Evolutionary conservation across 2,329 filamentous ascomycete species (phyloP), one percentile per base, ranked within the genome.

Genomic region (Anisogramma anomala): DNA sequence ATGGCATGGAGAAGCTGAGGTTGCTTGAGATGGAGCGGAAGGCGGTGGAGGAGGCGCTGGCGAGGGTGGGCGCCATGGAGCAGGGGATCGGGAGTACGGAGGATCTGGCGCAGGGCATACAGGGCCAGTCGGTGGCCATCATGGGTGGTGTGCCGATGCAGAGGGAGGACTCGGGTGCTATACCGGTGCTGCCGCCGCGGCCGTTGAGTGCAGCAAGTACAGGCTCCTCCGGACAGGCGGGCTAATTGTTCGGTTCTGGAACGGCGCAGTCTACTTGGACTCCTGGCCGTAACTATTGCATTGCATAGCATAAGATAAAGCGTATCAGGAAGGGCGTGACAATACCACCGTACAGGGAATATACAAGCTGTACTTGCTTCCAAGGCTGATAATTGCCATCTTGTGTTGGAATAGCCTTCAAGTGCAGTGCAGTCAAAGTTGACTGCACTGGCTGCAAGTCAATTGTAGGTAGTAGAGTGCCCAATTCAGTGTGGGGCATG

Each of bases 1-100:
- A 81, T 45, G 61, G 66, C 0, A 66, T 69, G 11, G 75, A 79
- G 60, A 79, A 79, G 63, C 62, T 67, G 50, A 62, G 76, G 27
- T 53, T 74, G 38, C 61, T 58, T 33, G 69, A 74, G 49, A 51
- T 72, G 34, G 68, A 73, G 53, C 55, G 61, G 18, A 65, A 66
- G 55, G 60, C 63, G 11, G 58, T 61, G 30, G 58, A 64, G 19
- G 59, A 62, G 36, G 56, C 62, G 30, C 56, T 62, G 51, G 55
- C 46, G 48, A 25, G 39, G 19, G 35, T 45, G 30, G 39, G 41
- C 10, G 22, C 28, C 20, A 27, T 42, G 42, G 46, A 43, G 8
- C 39, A 35, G 26, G 17, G 35, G 6, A 32, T 28, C 20, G 41
- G 34, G 3, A 48, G 41, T 1, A 48, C 50, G 11, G 48, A 50